Conservation (phyloP, 192 early-diverging fungal species). For the Diversispora epigaea region DNA sequence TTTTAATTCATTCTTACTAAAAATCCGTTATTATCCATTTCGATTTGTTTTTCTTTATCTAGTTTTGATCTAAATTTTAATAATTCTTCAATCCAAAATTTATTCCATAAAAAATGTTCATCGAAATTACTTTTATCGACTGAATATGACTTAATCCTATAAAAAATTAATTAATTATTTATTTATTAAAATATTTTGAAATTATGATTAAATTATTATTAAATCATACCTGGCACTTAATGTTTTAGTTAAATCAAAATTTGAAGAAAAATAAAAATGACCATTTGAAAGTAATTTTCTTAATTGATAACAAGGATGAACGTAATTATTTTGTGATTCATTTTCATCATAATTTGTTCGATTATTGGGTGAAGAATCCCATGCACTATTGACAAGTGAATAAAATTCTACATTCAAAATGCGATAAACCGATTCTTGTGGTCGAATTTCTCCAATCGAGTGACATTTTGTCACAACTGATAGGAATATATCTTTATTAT, state of each 20-base stretch:
- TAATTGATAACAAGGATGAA: slow-evolving; percentile 76
- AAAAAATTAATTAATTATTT: slow-evolving; percentile 21
- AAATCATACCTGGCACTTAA: slow-evolving; percentile 62
- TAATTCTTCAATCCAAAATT: slow-evolving; percentile 75
- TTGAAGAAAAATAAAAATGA: slow-evolving; percentile 90
- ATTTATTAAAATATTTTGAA: background rate
- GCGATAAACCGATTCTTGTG: slow-evolving; percentile 65
- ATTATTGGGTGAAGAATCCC: slow-evolving; percentile 60
- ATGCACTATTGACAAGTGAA: slow-evolving; percentile 70
- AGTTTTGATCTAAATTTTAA: slow-evolving; percentile 81
- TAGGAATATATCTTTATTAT: slow-evolving; percentile 64
- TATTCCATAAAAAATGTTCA: slow-evolving; percentile 90
- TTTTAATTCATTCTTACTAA: slow-evolving; percentile 49
- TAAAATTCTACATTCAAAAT: slow-evolving; percentile 74
- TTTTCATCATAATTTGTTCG: slow-evolving; percentile 44
- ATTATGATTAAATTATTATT: slow-evolving; percentile 16
- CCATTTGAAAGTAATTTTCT: slow-evolving; percentile 80
- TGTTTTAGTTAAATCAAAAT: slow-evolving; percentile 84
- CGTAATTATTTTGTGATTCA: slow-evolving; percentile 40
- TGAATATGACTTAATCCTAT: slow-evolving; percentile 47
- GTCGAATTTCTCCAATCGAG: slow-evolving; percentile 58
- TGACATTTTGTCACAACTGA: slow-evolving; percentile 67
- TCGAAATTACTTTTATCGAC: slow-evolving; percentile 63
- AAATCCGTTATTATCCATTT: slow-evolving; percentile 73
- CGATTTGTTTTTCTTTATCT: slow-evolving; percentile 55